Percentiles rank a stretch among this genome's conserved stretches.
Evolutionary conservation across 768 basidiomycete species (phyloP).

Genomic region (Boletus huronensis): DNA sequence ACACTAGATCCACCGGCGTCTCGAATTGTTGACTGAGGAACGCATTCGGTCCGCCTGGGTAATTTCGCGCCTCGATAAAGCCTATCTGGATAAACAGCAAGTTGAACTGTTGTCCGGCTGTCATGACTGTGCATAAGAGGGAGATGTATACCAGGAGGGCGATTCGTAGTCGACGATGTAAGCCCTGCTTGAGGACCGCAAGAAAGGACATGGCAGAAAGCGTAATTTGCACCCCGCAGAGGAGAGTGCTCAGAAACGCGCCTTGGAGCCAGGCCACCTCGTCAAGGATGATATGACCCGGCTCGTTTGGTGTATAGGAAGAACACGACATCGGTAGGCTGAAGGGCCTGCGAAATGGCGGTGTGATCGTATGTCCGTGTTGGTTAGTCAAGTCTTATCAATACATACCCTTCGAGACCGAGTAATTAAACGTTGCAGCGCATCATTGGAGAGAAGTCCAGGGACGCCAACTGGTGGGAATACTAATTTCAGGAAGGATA

Average conservation of each 20-base stretch:
- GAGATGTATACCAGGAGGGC: slow-evolving; percentile 13
- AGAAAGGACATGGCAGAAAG: slow-evolving; percentile 19
- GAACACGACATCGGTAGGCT: slow-evolving; percentile 3
- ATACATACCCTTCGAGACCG: not conserved
- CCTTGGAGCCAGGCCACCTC: slow-evolving; percentile 23
- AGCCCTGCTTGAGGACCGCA: slow-evolving; percentile 13
- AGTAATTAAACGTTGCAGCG: not conserved
- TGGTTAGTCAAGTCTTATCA: slow-evolving; percentile 2
- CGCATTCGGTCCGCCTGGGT: slow-evolving; percentile 13
- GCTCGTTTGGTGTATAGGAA: slow-evolving; percentile 1
- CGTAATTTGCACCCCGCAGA: slow-evolving; percentile 20
- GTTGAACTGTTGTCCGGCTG: slow-evolving; percentile 10
- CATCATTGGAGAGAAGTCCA: slow-evolving; percentile 1
- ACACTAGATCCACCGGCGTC: slow-evolving; percentile 1
- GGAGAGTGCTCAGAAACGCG: slow-evolving; percentile 18
- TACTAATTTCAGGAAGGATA: not conserved
- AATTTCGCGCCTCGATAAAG: slow-evolving; percentile 10
- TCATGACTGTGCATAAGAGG: slow-evolving; percentile 13
- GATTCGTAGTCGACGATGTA: slow-evolving; percentile 11
- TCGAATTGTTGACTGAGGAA: not conserved
- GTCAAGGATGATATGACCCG: not conserved
- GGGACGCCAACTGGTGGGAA: slow-evolving; percentile 10
- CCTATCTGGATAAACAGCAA: slow-evolving; percentile 16
- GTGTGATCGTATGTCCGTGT: not conserved
- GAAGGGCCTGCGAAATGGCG: slow-evolving; percentile 4